Evolutionary conservation across 1,139 yeast genomes (phyloP).

Genomic region (Suhomyces bolitotheri): DNA sequence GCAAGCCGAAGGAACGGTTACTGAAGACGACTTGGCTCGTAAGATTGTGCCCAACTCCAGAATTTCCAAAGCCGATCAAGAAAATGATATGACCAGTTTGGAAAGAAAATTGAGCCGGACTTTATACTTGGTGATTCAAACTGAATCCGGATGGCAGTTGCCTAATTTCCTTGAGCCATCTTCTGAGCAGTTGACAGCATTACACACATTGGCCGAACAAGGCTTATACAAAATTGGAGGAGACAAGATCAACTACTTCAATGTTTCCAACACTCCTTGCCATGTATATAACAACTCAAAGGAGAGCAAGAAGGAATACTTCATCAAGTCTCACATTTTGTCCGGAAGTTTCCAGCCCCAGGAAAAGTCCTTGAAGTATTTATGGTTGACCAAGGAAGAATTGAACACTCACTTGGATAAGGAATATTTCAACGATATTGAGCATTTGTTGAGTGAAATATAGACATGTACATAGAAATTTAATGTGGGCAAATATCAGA

Average conservation of each 20-base stretch:
- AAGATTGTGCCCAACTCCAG: constrained; percentile 73
- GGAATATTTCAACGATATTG: constrained; percentile 55
- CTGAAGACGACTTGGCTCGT: constrained; percentile 58
- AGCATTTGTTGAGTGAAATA: constrained; percentile 53
- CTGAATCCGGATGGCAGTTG: constrained; percentile 63
- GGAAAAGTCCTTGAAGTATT: constrained; percentile 39
- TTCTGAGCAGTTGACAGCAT: constrained; percentile 40
- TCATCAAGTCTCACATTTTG: constrained; percentile 84
- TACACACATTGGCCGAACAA: constrained; percentile 73
- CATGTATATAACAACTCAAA: constrained; percentile 52
- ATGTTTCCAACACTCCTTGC: constrained; percentile 86
- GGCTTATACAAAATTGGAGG: constrained; percentile 79
- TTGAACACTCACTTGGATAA: constrained; percentile 53
- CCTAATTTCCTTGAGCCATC: constrained; percentile 61
- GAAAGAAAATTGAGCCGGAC: constrained; percentile 82
- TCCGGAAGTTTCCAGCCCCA: constrained; percentile 78
- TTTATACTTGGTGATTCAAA: constrained; percentile 66
- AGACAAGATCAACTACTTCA: constrained; percentile 75
- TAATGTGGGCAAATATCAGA: background rate
- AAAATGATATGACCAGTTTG: constrained; percentile 61
- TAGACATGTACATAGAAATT: constrained; percentile 21
- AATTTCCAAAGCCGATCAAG: constrained; percentile 71
- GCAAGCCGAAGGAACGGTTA: constrained; percentile 33
- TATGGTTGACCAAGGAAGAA: constrained; percentile 89
- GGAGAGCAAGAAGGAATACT: constrained; percentile 51